Conservation (phyloP, 345 rosid species). For the Pugionium cornutum region DNA sequence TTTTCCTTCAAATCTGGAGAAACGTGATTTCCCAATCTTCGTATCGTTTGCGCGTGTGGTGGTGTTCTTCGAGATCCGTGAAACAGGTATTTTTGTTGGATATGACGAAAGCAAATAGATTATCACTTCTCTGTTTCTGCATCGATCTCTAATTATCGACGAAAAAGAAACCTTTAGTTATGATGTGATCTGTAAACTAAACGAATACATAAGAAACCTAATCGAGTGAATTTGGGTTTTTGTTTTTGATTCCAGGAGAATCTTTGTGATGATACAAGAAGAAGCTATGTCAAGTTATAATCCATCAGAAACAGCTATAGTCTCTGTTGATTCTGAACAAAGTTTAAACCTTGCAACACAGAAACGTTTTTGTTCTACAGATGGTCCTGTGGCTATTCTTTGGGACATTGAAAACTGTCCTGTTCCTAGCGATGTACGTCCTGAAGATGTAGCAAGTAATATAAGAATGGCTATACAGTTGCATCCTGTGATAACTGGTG, state of each 20-base stretch:
- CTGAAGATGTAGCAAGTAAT: constrained; percentile 90
- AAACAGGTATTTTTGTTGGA: no score
- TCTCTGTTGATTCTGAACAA: constrained; percentile 30
- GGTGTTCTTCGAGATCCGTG: no score
- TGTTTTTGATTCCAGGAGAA: neutral
- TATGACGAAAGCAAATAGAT: no score
- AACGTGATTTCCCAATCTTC: no score
- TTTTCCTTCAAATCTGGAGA: no score
- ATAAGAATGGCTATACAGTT: constrained; percentile 88
- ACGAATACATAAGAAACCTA: neutral
- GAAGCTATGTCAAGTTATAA: constrained; percentile 24
- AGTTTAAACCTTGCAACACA: constrained; percentile 19
- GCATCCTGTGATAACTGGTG: constrained; percentile 80
- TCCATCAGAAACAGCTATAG: constrained; percentile 31
- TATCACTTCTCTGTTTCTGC: no score
- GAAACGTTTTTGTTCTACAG: constrained; percentile 32
- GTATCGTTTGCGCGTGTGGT: no score
- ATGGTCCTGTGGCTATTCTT: constrained; percentile 80
- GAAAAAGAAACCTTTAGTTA: no score
- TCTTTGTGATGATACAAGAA: constrained; percentile 8
- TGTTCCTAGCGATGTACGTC: constrained; percentile 85
- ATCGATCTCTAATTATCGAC: no score
- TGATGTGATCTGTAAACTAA: no score
- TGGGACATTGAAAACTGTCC: constrained; percentile 98
- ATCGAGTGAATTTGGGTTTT: neutral